Base-by-base conservation (phyloP, 345 rosid species). In the Aquilaria sinensis region DNA sequence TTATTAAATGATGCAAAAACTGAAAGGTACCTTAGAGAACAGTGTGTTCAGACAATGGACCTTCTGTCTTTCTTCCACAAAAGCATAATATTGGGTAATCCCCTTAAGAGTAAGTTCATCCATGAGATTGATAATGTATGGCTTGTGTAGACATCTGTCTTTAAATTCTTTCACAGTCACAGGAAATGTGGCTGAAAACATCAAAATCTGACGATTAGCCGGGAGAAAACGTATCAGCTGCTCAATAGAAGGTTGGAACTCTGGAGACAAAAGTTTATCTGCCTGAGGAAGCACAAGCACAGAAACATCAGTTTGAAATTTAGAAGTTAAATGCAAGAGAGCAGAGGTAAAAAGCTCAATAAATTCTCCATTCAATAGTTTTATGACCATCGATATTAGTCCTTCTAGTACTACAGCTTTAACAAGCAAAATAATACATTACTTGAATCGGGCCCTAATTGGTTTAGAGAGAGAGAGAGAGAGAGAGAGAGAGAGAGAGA, bases 41-140 rank as follows among this genome's bases (percentile, higher is more conserved):
- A 90, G 89, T 2, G 97, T 90, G 82, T 90, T 90, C 45, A 90
- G 82, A 76, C 97, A 90, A 76, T 90, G 97, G 57, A 90, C 90
- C 83, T 90, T 90, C 89, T 90, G 97, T 15, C 97, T 77, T 72
- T 90, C 97, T 78, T 90, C 97, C 67, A 90, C 97, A 57, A 90
- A 90, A 63, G 97, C 97, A 83, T 90, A 90, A 69, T 31, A 90
- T 70, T 90, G 97, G 2, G 96, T 88, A 70, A 90, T 84, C 69
- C 97, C 97, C 85, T 90, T 90, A 51, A 90, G 87, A 4, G 97
- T 90, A 64, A 90, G 96, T 67, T 90, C 97, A 77, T 90, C 97
- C 97, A 90, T 90, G 55, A 90, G 93, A 77, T 90, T 90, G 67
- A 90, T 90, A 58, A 90, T 63, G 75, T 88, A 90, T 37, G 97